A percentile compares a stretch with the other conserved stretches of the same genome.
These are phyloP conservation scores for Penicillium paneum DNA, from an alignment of 2,329 filamentous ascomycete genomes.

Conservation along the genomic window DNA sequence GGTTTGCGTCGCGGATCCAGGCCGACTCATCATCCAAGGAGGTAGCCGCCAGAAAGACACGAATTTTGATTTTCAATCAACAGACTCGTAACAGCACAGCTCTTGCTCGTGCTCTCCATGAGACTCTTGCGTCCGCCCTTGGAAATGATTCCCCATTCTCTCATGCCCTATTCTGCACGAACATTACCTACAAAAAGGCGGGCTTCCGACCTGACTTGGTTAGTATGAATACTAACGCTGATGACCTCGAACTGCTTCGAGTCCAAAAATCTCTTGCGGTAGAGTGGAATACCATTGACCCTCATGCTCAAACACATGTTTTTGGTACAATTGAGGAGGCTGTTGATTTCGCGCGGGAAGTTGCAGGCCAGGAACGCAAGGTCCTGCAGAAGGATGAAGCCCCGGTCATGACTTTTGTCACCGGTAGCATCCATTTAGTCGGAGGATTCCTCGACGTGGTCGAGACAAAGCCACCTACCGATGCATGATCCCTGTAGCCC, in stretches of 20 bases:
- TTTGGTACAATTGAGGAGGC: slow-evolving; percentile 67
- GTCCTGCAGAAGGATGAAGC: slow-evolving; percentile 32
- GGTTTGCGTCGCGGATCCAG: slow-evolving; percentile 63
- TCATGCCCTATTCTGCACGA: slow-evolving; percentile 77
- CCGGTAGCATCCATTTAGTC: slow-evolving; percentile 80
- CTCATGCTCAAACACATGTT: slow-evolving; percentile 54
- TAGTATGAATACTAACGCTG: slow-evolving; percentile 58
- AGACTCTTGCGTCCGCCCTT: slow-evolving; percentile 49
- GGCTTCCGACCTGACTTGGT: slow-evolving; percentile 64
- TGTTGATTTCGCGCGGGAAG: slow-evolving; percentile 54
- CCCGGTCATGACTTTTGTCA: slow-evolving; percentile 65
- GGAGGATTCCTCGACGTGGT: slow-evolving; percentile 73
- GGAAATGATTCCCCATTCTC: slow-evolving; percentile 55
- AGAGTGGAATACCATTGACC: slow-evolving; percentile 58
- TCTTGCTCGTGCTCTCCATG: slow-evolving; percentile 62
- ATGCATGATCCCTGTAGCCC: slow-evolving; percentile 12
- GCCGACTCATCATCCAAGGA: slow-evolving; percentile 34
- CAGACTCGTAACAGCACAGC: slow-evolving; percentile 73
- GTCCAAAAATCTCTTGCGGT: slow-evolving; percentile 67
- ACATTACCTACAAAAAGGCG: slow-evolving; percentile 61
- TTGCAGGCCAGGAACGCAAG: slow-evolving; percentile 37
- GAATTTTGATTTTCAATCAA: slow-evolving; percentile 86
- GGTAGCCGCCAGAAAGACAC: slow-evolving; percentile 36
- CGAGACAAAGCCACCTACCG: slow-evolving; percentile 46
- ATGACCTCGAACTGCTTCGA: slow-evolving; percentile 56